Evolutionary conservation across 208 protist genomes (phyloP).

Genomic region (Leishmania arabica): DNA sequence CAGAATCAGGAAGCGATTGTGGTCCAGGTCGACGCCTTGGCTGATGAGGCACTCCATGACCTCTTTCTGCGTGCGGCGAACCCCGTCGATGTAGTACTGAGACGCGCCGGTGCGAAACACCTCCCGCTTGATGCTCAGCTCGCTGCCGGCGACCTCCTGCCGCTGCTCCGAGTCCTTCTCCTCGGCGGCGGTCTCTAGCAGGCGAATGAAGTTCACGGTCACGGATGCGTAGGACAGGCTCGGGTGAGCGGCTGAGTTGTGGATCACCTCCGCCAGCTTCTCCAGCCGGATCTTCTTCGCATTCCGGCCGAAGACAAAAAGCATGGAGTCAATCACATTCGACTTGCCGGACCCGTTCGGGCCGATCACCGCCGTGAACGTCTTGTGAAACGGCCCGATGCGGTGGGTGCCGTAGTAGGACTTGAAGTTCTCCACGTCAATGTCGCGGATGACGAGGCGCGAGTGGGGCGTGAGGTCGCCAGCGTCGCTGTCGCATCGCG

Average conservation of each 20-base stretch:
- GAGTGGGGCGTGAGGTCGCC: conserved; percentile 9
- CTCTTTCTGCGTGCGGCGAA: conserved; percentile 69
- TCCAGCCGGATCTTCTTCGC: conserved; percentile 98
- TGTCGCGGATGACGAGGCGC: conserved; percentile 97
- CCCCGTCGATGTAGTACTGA: conserved; percentile 95
- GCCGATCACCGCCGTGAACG: conserved; percentile 99
- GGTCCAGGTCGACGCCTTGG: conserved; percentile 99
- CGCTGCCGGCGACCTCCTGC: conserved; percentile 87
- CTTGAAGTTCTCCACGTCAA: conserved; percentile 99
- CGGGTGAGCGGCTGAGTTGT: conserved; percentile 96
- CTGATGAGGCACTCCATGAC: conserved; percentile 91
- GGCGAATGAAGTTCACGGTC: conserved; percentile 97
- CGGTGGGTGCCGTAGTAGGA: conserved; percentile 98
- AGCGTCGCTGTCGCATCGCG: neutral
- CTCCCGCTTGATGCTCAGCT: conserved; percentile 95
- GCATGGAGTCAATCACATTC: conserved; percentile 99
- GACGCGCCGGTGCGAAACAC: conserved; percentile 91
- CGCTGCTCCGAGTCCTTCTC: conserved; percentile 70
- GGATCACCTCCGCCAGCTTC: conserved; percentile 98
- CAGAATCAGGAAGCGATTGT: conserved; percentile 99
- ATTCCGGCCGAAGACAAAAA: conserved; percentile 99
- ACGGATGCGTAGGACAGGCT: conserved; percentile 95
- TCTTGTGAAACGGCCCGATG: conserved; percentile 99
- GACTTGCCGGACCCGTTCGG: conserved; percentile 99
- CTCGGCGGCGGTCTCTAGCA: conserved; percentile 84